Base-by-base conservation (phyloP, 164 flowering plant species). In the Kingdonia uniflora region DNA sequence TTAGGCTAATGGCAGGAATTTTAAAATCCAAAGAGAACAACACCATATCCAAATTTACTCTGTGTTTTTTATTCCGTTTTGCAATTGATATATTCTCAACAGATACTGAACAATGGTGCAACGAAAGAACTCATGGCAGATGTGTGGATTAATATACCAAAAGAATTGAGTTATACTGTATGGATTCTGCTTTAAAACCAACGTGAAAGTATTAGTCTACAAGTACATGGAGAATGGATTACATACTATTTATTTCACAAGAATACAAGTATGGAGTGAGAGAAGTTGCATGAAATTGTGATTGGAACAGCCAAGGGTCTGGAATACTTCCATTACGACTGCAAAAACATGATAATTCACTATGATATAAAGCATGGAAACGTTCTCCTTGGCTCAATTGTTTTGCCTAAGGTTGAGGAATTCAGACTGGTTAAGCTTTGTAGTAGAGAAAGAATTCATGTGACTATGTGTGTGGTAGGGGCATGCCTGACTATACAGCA, bases 321-420 rank as follows among this genome's bases (percentile, higher is more conserved):
- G 2, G 63, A 64, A 2, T 71, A 71, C 45, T 49, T 71, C 19
- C 75, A 71, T 22, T 69, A 67, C 20, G 71, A 65, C 21, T 71
- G 75, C 68, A n/a, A n/a, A n/a, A n/a, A n/a, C n/a, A n/a, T n/a
- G n/a, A n/a, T n/a, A n/a, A n/a, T n/a, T n/a, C n/a, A n/a, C n/a
- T n/a, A n/a, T n/a, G n/a, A n/a, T n/a, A n/a, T n/a, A n/a, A n/a
- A n/a, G n/a, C n/a, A n/a, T 1, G 68, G 51, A 1, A 68, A 64
- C 42, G 21, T 68, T 51, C 68, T 68, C 2, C 37, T 68, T 1
- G 65, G 60, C 20, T 15, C 17, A 8, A 33, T 43, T 4, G 47
- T 51, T 23, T 26, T n/a, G n/a, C 65, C 73, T 13, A 61, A 69
- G 24, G 69, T 65, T 2, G 61, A 67, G 1, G 75, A 71, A 52